Base-by-base conservation (phyloP, 768 basidiomycete species). In the Postia placenta region DNA sequence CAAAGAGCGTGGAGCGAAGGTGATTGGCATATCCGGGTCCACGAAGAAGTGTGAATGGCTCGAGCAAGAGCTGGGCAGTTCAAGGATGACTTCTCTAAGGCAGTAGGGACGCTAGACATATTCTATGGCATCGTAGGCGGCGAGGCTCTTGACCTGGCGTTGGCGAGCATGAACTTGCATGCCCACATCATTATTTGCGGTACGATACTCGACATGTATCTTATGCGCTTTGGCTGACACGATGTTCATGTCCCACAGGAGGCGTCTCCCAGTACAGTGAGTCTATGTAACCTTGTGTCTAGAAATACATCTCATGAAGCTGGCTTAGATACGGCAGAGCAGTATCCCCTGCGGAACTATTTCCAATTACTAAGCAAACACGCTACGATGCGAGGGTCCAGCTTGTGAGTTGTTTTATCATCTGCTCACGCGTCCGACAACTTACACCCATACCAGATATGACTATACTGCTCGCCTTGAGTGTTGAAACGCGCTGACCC, bases 121-220 rank as follows among this genome's bases (percentile, higher is more conserved):
- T 91, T 73, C 64, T 92, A 92, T 57, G 89, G 92, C 63, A 89
- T 89, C 51, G 87, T 90, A 44, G 83, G 72, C 63, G 86, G 87
- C 2, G 86, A 90, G 25, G 87, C 91, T 33, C 71, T 97, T 47
- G 85, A 95, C 62, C 72, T 92, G 56, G 76, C 80, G 40, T 67
- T 96, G 50, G 77, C 78, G 20, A 72, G 86, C 44, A 63, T 98
- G 59, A 91, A 92, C 36, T 75, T 80, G 63, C 69, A 79, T 37
- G 93, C 92, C 4, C 72, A 92, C 47, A 78, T 96, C 49, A 79
- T 79, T 12, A 64, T 92, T n/a, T 95, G 92, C 56, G 94, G 92
- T 86, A 50, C 12, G 15, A 39, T 39, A 9, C 38, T 19, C 5
- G 19, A 30, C 39, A 12, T 15, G 7, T 15, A 33, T 15, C 30